Conservation (phyloP, 371 early-diverging fungal species). For the Fennellomyces sp. region DNA sequence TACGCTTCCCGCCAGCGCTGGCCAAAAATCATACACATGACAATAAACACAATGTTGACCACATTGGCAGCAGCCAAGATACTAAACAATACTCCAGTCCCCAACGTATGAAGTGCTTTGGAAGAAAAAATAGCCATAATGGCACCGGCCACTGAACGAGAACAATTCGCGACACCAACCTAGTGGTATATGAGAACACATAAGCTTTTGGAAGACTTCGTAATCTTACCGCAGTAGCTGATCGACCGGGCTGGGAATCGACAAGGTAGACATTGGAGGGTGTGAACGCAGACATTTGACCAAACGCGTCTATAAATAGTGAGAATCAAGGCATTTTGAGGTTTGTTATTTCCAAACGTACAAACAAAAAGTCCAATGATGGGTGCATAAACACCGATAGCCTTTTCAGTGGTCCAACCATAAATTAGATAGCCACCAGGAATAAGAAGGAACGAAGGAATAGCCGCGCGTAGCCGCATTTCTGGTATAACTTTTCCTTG, state of each 20-base stretch:
- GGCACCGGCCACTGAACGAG: slow-evolving; percentile 38
- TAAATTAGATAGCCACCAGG: slow-evolving; percentile 40
- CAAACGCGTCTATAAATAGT: slow-evolving; percentile 24
- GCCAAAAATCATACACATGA: slow-evolving; percentile 24
- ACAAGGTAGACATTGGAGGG: slow-evolving; percentile 20
- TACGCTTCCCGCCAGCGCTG: slow-evolving; percentile 23
- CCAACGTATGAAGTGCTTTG: slow-evolving; percentile 19
- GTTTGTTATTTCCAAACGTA: slow-evolving; percentile 5
- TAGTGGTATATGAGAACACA: too few relatives aligned
- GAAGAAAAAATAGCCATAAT: slow-evolving; percentile 31
- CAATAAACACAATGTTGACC: slow-evolving; percentile 19
- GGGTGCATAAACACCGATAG: slow-evolving; percentile 22
- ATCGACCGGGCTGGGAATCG: slow-evolving; percentile 17
- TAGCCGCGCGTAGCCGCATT: slow-evolving; percentile 42
- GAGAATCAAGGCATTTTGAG: not conserved
- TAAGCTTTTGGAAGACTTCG: too few relatives aligned
- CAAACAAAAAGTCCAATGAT: slow-evolving; percentile 38
- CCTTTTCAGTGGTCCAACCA: slow-evolving; percentile 39
- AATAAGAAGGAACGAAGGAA: slow-evolving; percentile 35
- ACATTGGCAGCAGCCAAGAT: slow-evolving; percentile 27
- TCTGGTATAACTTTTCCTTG: slow-evolving; percentile 33
- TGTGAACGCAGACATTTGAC: slow-evolving; percentile 31
- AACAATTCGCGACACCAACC: slow-evolving; percentile 41
- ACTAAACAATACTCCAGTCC: slow-evolving; percentile 29
- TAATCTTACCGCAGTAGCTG: slow-evolving; percentile 2